phyloP scores from a whole-genome alignment of 2,329 filamentous ascomycete species.

The Conoideocrella luteorostrata region DNA sequence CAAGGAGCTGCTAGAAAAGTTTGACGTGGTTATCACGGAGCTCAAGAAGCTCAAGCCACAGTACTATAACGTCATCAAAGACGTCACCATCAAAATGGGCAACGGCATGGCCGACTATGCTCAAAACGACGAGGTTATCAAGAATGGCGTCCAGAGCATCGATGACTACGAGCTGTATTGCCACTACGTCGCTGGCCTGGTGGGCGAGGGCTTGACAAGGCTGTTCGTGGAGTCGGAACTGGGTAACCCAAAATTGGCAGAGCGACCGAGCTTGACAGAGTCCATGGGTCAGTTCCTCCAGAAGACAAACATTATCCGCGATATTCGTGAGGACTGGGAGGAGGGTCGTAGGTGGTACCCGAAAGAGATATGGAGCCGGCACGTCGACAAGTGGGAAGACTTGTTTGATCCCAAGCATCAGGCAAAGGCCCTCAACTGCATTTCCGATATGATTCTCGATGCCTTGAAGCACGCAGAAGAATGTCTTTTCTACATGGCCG shows the following conservation, averaged over 20 bases:
- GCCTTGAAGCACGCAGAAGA: slow-evolving; percentile 83
- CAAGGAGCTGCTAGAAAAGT: slow-evolving; percentile 83
- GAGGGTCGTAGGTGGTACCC: slow-evolving; percentile 92
- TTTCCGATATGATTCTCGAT: slow-evolving; percentile 90
- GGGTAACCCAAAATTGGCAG: slow-evolving; percentile 76
- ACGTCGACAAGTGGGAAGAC: slow-evolving; percentile 84
- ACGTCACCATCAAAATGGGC: slow-evolving; percentile 91
- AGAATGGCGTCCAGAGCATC: slow-evolving; percentile 73
- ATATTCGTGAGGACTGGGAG: slow-evolving; percentile 81
- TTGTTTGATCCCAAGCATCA: slow-evolving; percentile 77
- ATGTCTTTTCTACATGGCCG: slow-evolving; percentile 96
- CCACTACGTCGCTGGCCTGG: slow-evolving; percentile 97
- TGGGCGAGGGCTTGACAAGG: slow-evolving; percentile 85
- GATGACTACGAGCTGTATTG: slow-evolving; percentile 95
- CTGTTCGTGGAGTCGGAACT: slow-evolving; percentile 83
- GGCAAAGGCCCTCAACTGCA: slow-evolving; percentile 73
- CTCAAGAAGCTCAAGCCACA: slow-evolving; percentile 80
- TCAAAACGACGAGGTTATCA: slow-evolving; percentile 73
- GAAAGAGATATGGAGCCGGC: slow-evolving; percentile 93
- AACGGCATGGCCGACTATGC: slow-evolving; percentile 98
- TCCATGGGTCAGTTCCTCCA: slow-evolving; percentile 97
- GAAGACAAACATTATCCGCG: slow-evolving; percentile 98
- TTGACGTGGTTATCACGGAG: slow-evolving; percentile 79
- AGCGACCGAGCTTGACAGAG: slow-evolving; percentile 75
- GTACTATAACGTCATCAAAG: slow-evolving; percentile 82